These are phyloP conservation scores for Dendryphion nanum DNA, from an alignment of 2,329 filamentous ascomycete species.

Conservation along the genomic window DNA sequence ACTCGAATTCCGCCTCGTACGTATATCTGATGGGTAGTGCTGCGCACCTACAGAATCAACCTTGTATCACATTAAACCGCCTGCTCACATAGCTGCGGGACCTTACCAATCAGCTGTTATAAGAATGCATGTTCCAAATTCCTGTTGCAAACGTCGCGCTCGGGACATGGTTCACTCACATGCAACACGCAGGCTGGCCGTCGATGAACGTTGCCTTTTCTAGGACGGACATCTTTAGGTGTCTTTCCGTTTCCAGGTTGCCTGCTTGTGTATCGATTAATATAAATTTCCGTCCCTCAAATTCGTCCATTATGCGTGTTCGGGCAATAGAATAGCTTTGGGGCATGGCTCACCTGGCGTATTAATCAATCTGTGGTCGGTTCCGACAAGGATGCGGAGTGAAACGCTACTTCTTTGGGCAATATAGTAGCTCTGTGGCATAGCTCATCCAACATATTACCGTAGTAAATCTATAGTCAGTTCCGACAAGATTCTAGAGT, in stretches of 20 bases:
- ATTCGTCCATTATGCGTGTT: background rate
- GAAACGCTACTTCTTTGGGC: too few species aligned
- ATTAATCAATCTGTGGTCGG: background rate
- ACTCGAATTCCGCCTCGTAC: too few species aligned
- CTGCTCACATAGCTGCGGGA: background rate
- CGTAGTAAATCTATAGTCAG: too few species aligned
- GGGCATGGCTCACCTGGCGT: background rate
- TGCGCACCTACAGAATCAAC: background rate
- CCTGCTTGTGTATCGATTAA: background rate
- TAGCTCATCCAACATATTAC: too few species aligned
- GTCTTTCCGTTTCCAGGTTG: background rate
- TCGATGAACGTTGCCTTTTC: background rate
- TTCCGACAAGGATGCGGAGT: too few species aligned
- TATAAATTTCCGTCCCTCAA: background rate
- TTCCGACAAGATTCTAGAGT: too few species aligned
- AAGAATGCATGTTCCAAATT: background rate
- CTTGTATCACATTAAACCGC: background rate
- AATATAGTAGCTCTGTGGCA: too few species aligned
- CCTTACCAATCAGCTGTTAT: too few species aligned
- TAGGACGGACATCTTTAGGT: background rate
- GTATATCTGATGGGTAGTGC: background rate
- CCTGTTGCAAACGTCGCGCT: background rate
- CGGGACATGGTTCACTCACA: background rate
- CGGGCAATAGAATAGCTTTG: background rate
- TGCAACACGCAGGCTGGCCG: background rate